Evolutionary conservation across 495 filamentous ascomycete species (phyloP), one percentile per base, ranked within the genome.

Genomic region (Penicillium argentinense): DNA sequence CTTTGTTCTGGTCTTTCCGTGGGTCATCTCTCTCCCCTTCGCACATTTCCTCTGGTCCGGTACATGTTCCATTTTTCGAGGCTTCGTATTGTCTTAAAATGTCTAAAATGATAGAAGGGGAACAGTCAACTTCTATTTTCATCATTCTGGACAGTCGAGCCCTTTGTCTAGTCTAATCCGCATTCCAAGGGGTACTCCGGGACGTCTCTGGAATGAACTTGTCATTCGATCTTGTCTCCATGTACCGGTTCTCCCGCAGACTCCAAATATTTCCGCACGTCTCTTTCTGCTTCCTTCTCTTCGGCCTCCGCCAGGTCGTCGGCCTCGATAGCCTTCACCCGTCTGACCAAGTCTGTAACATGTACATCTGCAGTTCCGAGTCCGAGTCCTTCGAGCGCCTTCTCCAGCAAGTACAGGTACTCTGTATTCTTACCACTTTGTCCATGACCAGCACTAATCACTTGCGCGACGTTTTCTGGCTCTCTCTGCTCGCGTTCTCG

Each of bases 371-470:
- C 88, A 57, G 82, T 89, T 33, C 88, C 91, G 9, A 78, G 66
- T 45, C 89, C 86, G 32, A 97, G 69, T 13, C 78, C 82, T 48
- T 83, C 72, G 46, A 99, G 76, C 9, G 88, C 85, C 60, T 74
- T 76, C 68, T 96, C 88, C 28, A 99, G 69, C 51, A 84, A 70
- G 59, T 86, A 89, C 24, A 99, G 74, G 73, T 99, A 99, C 56
- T 97, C 92, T 40, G 75, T 82, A 62, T 97, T 97, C 61, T 86
- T 81, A 1, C 95, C 95, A 66, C 92, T 97, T 28, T 90, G 87
- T 0, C 95, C 95, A 24, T 68, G 63, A 49, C 86, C 85, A 33
- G 73, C 73, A 57, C 81, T 80, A 52, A 99, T 97, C 60, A 92
- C 88, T 66, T 84, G 78, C 28, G 93, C 95, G 39, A 99, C 82